Percentiles rank a stretch among this genome's conserved stretches.
Evolutionary conservation across 148 eudicot species (phyloP).

Genomic region (Heliamphora exappendiculata): DNA sequence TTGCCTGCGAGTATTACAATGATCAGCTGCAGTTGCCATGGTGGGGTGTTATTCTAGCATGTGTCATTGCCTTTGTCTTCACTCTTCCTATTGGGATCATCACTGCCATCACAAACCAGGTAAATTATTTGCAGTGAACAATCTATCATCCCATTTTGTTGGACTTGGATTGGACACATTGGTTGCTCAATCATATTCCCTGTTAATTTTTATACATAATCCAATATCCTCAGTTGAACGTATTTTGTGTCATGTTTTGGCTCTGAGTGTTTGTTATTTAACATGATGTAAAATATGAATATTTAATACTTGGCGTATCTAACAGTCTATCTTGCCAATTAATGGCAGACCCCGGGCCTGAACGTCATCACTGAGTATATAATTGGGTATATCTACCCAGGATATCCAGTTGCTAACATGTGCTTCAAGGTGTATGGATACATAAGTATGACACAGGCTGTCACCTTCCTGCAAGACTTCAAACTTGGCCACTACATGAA

Average conservation of each 20-base stretch:
- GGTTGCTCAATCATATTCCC: too few species aligned
- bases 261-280: neutral
- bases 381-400: constrained; percentile 94
- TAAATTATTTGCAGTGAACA: constrained; percentile 2
- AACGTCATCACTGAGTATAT: constrained; percentile 92
- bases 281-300: too few species aligned
- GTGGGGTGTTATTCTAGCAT: constrained; percentile 98
- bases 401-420: constrained; percentile 97
- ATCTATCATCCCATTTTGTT: neutral
- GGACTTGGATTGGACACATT: neutral
- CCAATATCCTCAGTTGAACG: too few species aligned
- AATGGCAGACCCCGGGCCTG: constrained; percentile 68
- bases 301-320: too few species aligned
- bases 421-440: constrained; percentile 95
- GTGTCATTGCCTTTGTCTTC: constrained; percentile 79
- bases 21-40: constrained; percentile 95
- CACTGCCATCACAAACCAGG: constrained; percentile 96
- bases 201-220: too few species aligned
- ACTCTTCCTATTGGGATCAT: constrained; percentile 94
- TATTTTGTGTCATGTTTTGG: neutral
- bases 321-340: too few species aligned
- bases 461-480: constrained; percentile 91
- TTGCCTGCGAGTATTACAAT: constrained; percentile 89
- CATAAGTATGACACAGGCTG: constrained; percentile 89
- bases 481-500: constrained; percentile 99